phyloP scores from a whole-genome alignment of 1,284 basidiomycete species.

The Prillingera fragicola region DNA sequence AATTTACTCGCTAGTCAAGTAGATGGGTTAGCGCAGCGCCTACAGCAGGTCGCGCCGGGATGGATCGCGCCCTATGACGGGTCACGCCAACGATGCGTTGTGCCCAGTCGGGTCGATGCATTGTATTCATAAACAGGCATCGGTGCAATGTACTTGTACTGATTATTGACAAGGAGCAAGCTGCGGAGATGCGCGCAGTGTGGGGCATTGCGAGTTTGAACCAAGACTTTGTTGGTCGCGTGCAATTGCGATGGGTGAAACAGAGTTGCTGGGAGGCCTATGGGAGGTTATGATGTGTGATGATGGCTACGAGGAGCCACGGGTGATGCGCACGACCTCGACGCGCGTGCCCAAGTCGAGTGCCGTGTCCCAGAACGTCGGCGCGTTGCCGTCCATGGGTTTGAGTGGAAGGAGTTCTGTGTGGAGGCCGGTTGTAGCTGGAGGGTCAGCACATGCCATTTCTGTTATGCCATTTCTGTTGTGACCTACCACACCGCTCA shows the following conservation, averaged over 20 bases:
- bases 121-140: conserved; percentile 41
- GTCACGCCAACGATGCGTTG: neutral
- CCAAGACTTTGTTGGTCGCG: no score
- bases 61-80: neutral
- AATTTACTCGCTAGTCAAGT: conserved; percentile 9
- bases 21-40: neutral
- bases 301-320: no score
- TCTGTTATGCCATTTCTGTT: neutral
- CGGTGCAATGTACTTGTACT: no score
- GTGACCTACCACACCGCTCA: conserved; percentile 28
- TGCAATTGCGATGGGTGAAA: no score
- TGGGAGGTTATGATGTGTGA: no score
- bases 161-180: no score
- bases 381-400: conserved; percentile 18
- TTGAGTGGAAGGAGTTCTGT: conserved; percentile 18
- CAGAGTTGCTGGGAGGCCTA: no score
- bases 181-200: no score
- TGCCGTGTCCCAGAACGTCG: conserved; percentile 44
- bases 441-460: neutral
- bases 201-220: no score
- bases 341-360: conserved; percentile 35
- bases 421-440: neutral
- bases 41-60: neutral
- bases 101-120: conserved; percentile 23
- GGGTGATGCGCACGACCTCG: conserved; percentile 30